phyloP scores from a whole-genome alignment of 2,329 filamentous ascomycete species.

The Colletotrichum chlorophyti region DNA sequence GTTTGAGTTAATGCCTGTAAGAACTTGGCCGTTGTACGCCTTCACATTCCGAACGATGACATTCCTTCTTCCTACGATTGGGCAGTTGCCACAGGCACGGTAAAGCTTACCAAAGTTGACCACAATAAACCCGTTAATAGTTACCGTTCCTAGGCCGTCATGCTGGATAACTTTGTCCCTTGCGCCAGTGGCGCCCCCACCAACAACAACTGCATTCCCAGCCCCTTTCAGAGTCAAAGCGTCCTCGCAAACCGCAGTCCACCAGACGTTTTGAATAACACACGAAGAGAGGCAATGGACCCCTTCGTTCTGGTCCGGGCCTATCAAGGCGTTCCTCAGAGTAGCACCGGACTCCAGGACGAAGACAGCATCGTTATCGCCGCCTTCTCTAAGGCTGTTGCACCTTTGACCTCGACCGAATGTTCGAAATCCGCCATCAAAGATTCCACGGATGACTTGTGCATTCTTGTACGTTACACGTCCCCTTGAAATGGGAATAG shows the following conservation, averaged over 20 bases:
- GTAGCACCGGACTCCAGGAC: constrained; percentile 1
- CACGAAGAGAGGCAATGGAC: constrained; percentile 2
- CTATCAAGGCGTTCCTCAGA: constrained; percentile 2
- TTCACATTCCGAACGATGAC: no score
- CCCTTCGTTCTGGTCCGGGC: neutral
- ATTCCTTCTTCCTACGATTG: no score
- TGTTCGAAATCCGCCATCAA: no score
- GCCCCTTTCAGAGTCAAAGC: neutral
- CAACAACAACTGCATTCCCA: neutral
- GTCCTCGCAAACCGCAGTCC: constrained; percentile 6
- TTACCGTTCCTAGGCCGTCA: neutral
- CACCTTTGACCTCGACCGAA: no score
- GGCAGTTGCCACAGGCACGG: constrained; percentile 3
- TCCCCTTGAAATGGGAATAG: no score
- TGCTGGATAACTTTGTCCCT: constrained; percentile 4
- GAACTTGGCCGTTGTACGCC: no score
- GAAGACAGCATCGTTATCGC: no score
- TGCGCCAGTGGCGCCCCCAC: neutral
- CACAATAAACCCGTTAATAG: neutral
- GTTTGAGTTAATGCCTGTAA: no score
- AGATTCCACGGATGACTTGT: no score
- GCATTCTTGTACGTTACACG: no score
- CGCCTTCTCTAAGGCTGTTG: no score
- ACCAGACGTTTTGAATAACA: constrained; percentile 5
- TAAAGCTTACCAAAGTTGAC: constrained; percentile 3